A percentile compares a stretch with the other conserved stretches of the same genome.
phyloP scores from a whole-genome alignment of 2,329 filamentous ascomycete genomes.

The Xylariaceae sp. region DNA sequence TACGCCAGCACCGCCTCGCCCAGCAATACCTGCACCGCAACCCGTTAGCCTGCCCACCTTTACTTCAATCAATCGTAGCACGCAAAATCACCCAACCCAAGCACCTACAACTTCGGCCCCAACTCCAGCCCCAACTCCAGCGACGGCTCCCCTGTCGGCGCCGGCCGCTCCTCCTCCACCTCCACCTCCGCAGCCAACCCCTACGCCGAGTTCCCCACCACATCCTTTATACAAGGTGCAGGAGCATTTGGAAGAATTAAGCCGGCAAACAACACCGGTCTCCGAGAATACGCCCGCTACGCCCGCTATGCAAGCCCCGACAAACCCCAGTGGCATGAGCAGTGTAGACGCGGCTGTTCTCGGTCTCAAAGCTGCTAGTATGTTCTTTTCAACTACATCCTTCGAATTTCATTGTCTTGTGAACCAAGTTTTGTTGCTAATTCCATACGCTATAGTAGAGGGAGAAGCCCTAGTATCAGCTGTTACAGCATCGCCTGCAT shows the following conservation, averaged over 20 bases:
- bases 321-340: slow-evolving; percentile 21
- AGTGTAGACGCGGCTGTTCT: slow-evolving; percentile 28
- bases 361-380: slow-evolving; percentile 23
- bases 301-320: slow-evolving; percentile 7
- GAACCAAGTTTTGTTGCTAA: background rate
- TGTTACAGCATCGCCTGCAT: slow-evolving; percentile 4
- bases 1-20: slow-evolving; percentile 17
- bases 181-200: slow-evolving; percentile 8
- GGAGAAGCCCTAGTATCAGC: slow-evolving; percentile 17
- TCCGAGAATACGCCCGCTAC: slow-evolving; percentile 1
- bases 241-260: slow-evolving; percentile 4
- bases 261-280: slow-evolving; percentile 5
- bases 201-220: slow-evolving; percentile 1
- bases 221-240: too few relatives aligned
- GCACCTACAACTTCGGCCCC: slow-evolving; percentile 1
- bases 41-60: slow-evolving; percentile 29
- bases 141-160: slow-evolving; percentile 14
- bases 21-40: slow-evolving; percentile 29
- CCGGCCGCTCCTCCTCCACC: slow-evolving; percentile 11
- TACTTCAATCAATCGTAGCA: slow-evolving; percentile 19
- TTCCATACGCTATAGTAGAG: slow-evolving; percentile 9
- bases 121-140: slow-evolving; percentile 1
- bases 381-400: background rate
- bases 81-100: background rate
- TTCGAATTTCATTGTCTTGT: background rate